Conservation (phyloP, 2,329 filamentous ascomycete genomes). For the Diplodia mutila region DNA sequence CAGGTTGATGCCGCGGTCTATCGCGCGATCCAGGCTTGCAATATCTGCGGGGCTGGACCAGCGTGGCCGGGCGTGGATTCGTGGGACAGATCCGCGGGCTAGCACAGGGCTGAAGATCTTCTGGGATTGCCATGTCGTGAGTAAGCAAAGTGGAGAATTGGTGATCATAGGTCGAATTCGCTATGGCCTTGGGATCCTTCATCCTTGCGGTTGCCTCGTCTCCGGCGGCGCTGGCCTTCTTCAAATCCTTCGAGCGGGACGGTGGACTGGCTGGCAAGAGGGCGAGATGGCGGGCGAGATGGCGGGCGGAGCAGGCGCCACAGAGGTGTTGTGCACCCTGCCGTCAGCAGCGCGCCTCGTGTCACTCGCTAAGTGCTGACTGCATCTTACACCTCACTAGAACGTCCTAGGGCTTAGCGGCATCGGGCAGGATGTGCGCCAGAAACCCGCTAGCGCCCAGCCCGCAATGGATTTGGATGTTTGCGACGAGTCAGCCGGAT, state of each 20-base stretch:
- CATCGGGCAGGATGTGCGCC: conserved; percentile 21
- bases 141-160: not conserved
- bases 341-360: conserved; percentile 25
- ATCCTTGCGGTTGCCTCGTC: conserved; percentile 1
- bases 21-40: conserved; percentile 9
- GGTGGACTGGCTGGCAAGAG: not conserved
- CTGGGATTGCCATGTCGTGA: not conserved
- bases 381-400: conserved; percentile 26
- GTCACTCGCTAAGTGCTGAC: conserved; percentile 27
- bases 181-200: conserved; percentile 7
- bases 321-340: conserved; percentile 18
- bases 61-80: not conserved
- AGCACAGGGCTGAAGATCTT: conserved; percentile 19
- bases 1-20: not conserved
- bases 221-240: not conserved
- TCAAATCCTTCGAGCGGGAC: not conserved
- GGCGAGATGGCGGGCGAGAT: not conserved
- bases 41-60: conserved; percentile 1
- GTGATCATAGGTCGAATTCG: conserved; percentile 11
- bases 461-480: conserved; percentile 19
- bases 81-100: not conserved
- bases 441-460: conserved; percentile 9
- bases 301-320: conserved; percentile 1
- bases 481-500: conserved; percentile 23
- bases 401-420: conserved; percentile 24